These are phyloP conservation scores for Skeletonema potamos DNA, from an alignment of 108 stramenopile genomes.

Conservation along the genomic window DNA sequence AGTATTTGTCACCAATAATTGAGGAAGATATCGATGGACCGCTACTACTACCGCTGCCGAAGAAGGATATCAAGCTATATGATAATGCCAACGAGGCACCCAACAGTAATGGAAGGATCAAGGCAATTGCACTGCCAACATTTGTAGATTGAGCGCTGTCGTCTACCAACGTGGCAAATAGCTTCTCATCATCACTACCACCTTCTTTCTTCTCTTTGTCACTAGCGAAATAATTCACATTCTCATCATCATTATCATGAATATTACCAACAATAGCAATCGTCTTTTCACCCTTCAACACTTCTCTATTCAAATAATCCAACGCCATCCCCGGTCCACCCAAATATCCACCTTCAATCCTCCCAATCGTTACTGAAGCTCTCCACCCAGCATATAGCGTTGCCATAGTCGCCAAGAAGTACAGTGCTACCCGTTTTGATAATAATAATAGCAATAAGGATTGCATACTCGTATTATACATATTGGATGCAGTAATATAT, in stretches of 20 bases:
- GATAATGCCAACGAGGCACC: slow-evolving; percentile 25
- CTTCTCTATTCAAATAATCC: slow-evolving; percentile 31
- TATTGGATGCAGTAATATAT: not conserved
- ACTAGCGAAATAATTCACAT: not conserved
- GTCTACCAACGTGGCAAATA: slow-evolving; percentile 24
- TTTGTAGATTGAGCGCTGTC: slow-evolving; percentile 17
- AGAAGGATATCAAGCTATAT: slow-evolving; percentile 1
- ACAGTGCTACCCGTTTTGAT: slow-evolving; percentile 28
- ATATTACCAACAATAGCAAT: not conserved
- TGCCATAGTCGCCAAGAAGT: slow-evolving; percentile 21
- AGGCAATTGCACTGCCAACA: slow-evolving; percentile 10
- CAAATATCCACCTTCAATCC: not conserved
- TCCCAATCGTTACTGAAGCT: not conserved
- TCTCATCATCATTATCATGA: not conserved
- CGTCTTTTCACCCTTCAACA: slow-evolving; percentile 15
- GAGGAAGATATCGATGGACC: not conserved
- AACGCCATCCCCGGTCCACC: slow-evolving; percentile 29
- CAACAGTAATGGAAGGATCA: slow-evolving; percentile 17
- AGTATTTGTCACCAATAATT: not conserved
- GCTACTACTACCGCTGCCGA: not conserved
- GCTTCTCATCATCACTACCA: not conserved
- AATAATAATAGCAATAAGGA: slow-evolving; percentile 11
- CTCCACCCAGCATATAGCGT: slow-evolving; percentile 29
- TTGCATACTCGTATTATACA: slow-evolving; percentile 21
- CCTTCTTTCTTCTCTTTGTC: not conserved